Conservation (phyloP, 2,329 filamentous ascomycete species). For the Fusarium tuaranense region DNA sequence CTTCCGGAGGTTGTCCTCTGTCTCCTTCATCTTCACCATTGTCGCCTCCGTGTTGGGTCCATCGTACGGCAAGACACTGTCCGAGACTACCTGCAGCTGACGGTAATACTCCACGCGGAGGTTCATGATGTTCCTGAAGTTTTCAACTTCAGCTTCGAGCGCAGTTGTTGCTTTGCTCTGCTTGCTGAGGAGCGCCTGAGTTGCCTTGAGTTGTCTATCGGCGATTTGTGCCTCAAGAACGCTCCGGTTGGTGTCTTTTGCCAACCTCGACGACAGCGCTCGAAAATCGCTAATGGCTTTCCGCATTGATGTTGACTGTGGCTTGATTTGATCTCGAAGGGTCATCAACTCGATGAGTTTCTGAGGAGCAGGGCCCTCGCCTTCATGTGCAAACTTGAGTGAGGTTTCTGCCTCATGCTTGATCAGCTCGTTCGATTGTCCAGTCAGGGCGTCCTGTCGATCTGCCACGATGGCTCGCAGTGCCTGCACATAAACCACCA, state of each 20-base stretch:
- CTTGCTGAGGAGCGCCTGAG: conserved; percentile 64
- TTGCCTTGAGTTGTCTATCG: conserved; percentile 69
- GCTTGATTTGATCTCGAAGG: conserved; percentile 60
- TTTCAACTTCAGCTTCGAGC: conserved; percentile 78
- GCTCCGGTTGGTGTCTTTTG: conserved; percentile 62
- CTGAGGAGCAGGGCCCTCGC: conserved; percentile 78
- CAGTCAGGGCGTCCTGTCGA: conserved; percentile 80
- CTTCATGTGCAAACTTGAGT: conserved; percentile 68
- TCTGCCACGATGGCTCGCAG: conserved; percentile 83
- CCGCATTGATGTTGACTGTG: conserved; percentile 74
- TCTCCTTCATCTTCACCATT: conserved; percentile 50
- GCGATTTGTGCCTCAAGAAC: conserved; percentile 75
- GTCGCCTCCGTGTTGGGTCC: conserved; percentile 66
- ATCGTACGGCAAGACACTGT: conserved; percentile 82
- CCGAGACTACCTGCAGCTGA: conserved; percentile 90
- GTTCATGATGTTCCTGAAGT: conserved; percentile 85
- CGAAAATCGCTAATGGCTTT: conserved; percentile 78
- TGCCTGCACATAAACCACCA: conserved; percentile 87
- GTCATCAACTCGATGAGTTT: conserved; percentile 65
- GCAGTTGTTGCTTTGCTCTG: conserved; percentile 62
- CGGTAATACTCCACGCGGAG: conserved; percentile 88
- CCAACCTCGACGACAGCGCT: conserved; percentile 68
- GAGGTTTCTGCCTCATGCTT: conserved; percentile 77
- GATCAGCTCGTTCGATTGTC: conserved; percentile 80
- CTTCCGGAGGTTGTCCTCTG: conserved; percentile 58